Base-by-base conservation (phyloP, 176 grass and related monocot species). In the Cenchrus purpureus region DNA sequence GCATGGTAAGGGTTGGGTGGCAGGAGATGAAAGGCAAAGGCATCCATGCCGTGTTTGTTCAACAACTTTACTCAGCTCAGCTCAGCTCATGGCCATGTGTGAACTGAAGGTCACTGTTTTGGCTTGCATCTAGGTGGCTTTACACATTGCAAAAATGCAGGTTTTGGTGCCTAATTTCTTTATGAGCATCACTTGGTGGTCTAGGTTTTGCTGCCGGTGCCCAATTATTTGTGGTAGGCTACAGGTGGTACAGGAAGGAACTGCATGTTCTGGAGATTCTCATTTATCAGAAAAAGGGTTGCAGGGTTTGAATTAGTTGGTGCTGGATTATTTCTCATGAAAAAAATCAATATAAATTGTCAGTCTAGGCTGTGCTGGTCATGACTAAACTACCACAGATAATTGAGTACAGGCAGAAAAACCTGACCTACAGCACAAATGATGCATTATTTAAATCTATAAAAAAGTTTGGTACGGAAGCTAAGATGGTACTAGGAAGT, bases 51-150 rank as follows among this genome's bases (percentile, higher is more conserved):
- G 22, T 66, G 78, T 19, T n/a, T 17, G 48, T 25, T 57, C 37
- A 89, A 79, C 59, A 65, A 89, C 79, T 40, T 40, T 40, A 40
- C 37, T 74, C 58, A 42, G 29, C 69, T 84, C n/a, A n/a, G n/a
- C n/a, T n/a, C 74, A 73, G 44, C 46, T 48, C 65, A 77, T 56
- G 80, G 58, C 25, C 65, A 20, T 73, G 37, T 65, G 43, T 83
- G 74, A 64, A 54, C 32, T 54, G 25, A 62, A 78, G n/a, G 43
- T 75, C 60, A 75, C 19, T 80, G 76, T 80, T 84, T 19, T 50
- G 69, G 87, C 69, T 79, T 71, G 25, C 87, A 65, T 59, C 71
- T 77, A 52, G 53, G 79, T 70, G 79, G 62, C 71, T 76, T 32
- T 50, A 25, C 76, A 79, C 76, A 79, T 54, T 53, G 19, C 74